Evolutionary conservation across 345 rosid genomes (phyloP), one percentile per base, ranked within the genome.

Genomic region (Eucalyptus pauciflora): DNA sequence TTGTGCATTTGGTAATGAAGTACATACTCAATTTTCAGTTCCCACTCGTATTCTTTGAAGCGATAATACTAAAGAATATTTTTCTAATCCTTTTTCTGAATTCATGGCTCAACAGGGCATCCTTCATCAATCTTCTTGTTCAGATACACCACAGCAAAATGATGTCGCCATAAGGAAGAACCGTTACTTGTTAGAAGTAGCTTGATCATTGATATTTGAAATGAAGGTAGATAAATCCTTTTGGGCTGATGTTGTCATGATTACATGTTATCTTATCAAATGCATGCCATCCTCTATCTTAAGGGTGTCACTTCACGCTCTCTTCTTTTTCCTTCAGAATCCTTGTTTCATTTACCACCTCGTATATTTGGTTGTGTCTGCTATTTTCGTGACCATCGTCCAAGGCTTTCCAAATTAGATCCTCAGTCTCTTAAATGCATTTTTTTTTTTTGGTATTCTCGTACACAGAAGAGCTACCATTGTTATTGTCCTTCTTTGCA

Each of bases 31-130:
- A 27, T 25, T 60, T 60, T 60, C 14, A 60, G 14, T 60, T 60
- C 67, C 2, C 2, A 0, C 1, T 60, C 4, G 2, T 27, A 27
- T 60, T 27, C 69, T 60, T 60, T 0, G 1, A 60, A 60, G 31
- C 13, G 69, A 60, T 27, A 3, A 60, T 27, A 29, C 69, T 29
- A 60, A 60, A 27, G 16, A 60, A 60, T 27, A 27, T 27, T 12
- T 60, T 60, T 60, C 31, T 60, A 1, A 27, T 27, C 69, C 7
- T 60, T 60, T 3, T 60, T 27, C 1, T 60, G 8, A 60, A 60
- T 60, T 60, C 7, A 60, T 27, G 69, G 31, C 3, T 29, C 69
- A 60, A 60, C 0, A 0, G 4, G 15, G 29, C 51, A 50, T 50
- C 15, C 6, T 56, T 60, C 31, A 60, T 27, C 16, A 60, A 60